Evolutionary conservation across 2,329 filamentous ascomycete genomes (phyloP).

Genomic region (Hypoxylon sp.): DNA sequence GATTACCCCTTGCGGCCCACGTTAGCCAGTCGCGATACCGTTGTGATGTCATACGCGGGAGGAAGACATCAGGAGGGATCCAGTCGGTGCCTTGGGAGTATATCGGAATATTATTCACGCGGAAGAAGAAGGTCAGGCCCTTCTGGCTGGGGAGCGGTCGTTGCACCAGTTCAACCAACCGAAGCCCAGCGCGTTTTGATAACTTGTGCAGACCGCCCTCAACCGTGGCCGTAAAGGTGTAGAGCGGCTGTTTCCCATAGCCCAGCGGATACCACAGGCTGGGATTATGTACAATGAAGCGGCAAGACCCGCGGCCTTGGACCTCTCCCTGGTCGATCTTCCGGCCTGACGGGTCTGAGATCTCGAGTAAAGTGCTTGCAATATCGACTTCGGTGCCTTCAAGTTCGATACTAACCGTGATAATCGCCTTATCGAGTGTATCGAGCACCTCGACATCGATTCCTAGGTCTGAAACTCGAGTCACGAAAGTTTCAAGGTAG

Average conservation of each 20-base stretch:
- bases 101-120: constrained; percentile 13
- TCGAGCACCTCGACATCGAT: constrained; percentile 16
- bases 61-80: constrained; percentile 21
- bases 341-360: constrained; percentile 10
- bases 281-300: constrained; percentile 8
- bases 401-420: constrained; percentile 6
- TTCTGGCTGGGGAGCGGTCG: constrained; percentile 18
- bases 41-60: constrained; percentile 14
- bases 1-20: constrained; percentile 12
- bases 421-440: constrained; percentile 10
- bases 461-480: constrained; percentile 18
- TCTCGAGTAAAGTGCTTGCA: constrained; percentile 10
- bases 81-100: constrained; percentile 17
- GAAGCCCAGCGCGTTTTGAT: constrained; percentile 15
- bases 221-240: constrained; percentile 16
- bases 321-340: constrained; percentile 5
- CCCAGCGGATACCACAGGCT: constrained; percentile 21
- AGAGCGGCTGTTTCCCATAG: constrained; percentile 13
- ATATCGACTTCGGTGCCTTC: not conserved
- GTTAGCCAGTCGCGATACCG: constrained; percentile 17
- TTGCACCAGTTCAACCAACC: constrained; percentile 18
- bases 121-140: constrained; percentile 24
- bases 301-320: not conserved
- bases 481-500: constrained; percentile 18
- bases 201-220: not conserved